Base-by-base conservation (phyloP, 2,329 filamentous ascomycete species). In the Leptographium procerum region DNA sequence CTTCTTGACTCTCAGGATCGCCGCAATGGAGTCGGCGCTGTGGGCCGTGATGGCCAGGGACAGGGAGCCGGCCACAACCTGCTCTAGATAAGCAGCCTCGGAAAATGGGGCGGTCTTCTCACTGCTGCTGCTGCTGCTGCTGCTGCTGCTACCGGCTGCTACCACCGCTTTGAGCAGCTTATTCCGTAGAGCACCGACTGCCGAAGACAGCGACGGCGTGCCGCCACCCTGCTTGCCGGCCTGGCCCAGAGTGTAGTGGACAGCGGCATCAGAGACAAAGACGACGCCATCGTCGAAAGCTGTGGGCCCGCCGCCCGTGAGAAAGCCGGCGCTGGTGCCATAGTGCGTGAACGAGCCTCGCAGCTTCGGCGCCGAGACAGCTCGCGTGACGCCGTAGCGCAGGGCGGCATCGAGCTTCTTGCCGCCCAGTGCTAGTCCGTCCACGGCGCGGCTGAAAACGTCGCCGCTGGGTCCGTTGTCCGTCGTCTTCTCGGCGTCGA, bases 11-110 rank as follows among this genome's bases (percentile, higher is more conserved):
- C 73, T 72, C n/a, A 88, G 72, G 1, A 83, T 68, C 0, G 81
- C 70, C 2, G 82, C 79, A 60, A 87, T 86, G 24, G 76, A 75
- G 64, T 87, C 84, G 8, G 84, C 84, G 60, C 79, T 84, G 65
- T 87, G 80, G 13, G 79, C 79, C 0, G 77, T 82, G 13, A 87
- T 66, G 4, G 78, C 81, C 1, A 88, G 73, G 0, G 83, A 75
- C 2, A 79, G 65, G 3, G 77, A 69, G 26, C 81, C 83, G 2
- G 71, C 66, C 2, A 86, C 71, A 0, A 86, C 83, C 63, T 75
- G 74, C 61, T 71, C 74, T 24, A 84, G 73, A 64, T 76, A 84
- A 3, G 73, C 71, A 1, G 69, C 68, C 65, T 82, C 79, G 0
- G 75, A 75, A 64, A 73, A 81, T 0, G 68, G 62, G 22, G 72